Percentiles rank a stretch among this genome's conserved stretches.
phyloP scores from a whole-genome alignment of 129 eudicot genomes.

The Arctium minus region DNA sequence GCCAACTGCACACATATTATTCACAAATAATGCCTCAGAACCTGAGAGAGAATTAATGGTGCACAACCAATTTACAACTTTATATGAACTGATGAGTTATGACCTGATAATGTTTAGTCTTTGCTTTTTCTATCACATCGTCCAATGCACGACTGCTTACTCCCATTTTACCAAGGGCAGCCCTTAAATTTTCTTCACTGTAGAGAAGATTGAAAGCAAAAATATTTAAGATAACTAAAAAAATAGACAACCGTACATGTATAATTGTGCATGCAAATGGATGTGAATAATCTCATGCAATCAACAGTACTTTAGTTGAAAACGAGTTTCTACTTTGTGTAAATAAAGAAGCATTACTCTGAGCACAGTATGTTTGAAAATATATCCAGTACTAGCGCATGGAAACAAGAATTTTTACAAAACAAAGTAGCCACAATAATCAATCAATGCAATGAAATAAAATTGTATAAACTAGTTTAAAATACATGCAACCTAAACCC shows the following conservation, averaged over 20 bases:
- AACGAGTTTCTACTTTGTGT: too few species aligned
- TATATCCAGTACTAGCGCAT: too few species aligned
- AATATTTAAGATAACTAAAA: neutral
- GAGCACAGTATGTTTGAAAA: too few species aligned
- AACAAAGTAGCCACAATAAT: too few species aligned
- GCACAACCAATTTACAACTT: neutral
- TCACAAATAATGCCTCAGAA: neutral
- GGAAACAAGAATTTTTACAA: too few species aligned
- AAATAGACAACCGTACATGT: neutral
- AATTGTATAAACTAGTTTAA: neutral
- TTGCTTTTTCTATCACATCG: slow-evolving; percentile 76
- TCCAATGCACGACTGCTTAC: slow-evolving; percentile 58
- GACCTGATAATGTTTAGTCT: slow-evolving; percentile 84
- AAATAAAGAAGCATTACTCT: too few species aligned
- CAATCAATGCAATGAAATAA: too few species aligned
- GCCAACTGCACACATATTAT: slow-evolving; percentile 60
- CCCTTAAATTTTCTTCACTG: slow-evolving; percentile 93
- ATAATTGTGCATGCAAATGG: too few species aligned
- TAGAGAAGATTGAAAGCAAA: slow-evolving; percentile 9
- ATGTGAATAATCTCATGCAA: too few species aligned
- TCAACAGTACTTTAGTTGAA: too few species aligned
- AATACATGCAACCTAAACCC: neutral
- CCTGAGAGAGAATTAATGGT: neutral
- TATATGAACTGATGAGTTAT: neutral
- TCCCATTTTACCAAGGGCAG: slow-evolving; percentile 92